Conservation (phyloP, 2,329 filamentous ascomycete species). For the Epichloe sylvatica region DNA sequence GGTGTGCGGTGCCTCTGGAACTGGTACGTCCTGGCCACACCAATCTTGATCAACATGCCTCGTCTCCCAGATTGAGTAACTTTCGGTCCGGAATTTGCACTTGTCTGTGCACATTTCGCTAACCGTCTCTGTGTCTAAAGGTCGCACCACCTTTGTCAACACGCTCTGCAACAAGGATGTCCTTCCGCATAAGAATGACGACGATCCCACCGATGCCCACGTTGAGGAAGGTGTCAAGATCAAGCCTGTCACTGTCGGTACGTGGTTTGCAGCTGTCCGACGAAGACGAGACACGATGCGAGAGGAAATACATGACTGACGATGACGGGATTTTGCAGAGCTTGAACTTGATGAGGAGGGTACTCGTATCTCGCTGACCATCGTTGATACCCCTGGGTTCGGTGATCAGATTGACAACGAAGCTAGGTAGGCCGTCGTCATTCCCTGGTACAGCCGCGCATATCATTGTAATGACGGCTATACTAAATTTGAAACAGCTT, state of each 20-base stretch:
- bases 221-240: slow-evolving; percentile 96
- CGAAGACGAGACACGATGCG: neutral
- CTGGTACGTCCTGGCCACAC: slow-evolving; percentile 48
- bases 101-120: neutral
- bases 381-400: slow-evolving; percentile 96
- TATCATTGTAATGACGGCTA: neutral
- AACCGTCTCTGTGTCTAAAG: slow-evolving; percentile 27
- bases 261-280: slow-evolving; percentile 6
- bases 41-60: neutral
- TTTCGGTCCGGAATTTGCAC: neutral
- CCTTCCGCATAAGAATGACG: slow-evolving; percentile 78
- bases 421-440: slow-evolving; percentile 52
- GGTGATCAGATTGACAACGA: slow-evolving; percentile 99
- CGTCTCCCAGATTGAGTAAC: neutral
- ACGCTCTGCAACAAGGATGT: slow-evolving; percentile 94
- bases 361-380: slow-evolving; percentile 93
- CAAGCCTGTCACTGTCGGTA: slow-evolving; percentile 95
- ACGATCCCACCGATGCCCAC: slow-evolving; percentile 78
- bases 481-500: slow-evolving; percentile 46
- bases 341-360: slow-evolving; percentile 96
- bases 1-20: slow-evolving; percentile 98
- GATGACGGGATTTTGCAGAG: slow-evolving; percentile 37
- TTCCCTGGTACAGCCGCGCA: neutral
- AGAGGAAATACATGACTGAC: slow-evolving; percentile 1
- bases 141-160: slow-evolving; percentile 98